phyloP scores from a whole-genome alignment of 164 flowering plant genomes.

The Litsea cubeba region DNA sequence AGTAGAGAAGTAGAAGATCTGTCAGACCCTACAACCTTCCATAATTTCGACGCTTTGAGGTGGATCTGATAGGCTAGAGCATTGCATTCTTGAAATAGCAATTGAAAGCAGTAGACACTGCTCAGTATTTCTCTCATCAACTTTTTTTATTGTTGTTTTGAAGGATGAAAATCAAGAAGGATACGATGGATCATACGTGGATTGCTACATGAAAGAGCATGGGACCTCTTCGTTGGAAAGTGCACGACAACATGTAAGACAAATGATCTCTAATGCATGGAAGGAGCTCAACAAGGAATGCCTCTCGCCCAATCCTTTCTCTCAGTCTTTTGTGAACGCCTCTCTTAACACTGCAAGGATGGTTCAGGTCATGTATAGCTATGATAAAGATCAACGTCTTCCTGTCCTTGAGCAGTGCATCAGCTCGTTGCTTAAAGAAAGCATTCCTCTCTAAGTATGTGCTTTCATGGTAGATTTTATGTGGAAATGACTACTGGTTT shows the following conservation, averaged over 20 bases:
- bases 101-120: too few relatives aligned
- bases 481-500: too few relatives aligned
- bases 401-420: conserved; percentile 30
- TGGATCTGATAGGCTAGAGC: too few relatives aligned
- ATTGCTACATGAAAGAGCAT: conserved; percentile 37
- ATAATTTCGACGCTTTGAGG: too few relatives aligned
- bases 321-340: conserved; percentile 28
- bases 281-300: conserved; percentile 43
- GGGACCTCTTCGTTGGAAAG: conserved; percentile 10
- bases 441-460: conserved; percentile 1
- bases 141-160: background rate
- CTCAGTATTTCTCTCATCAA: too few relatives aligned
- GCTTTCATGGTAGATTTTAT: too few relatives aligned
- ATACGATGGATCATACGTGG: conserved; percentile 50
- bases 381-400: conserved; percentile 37
- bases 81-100: too few relatives aligned
- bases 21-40: too few relatives aligned
- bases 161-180: conserved; percentile 67
- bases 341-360: conserved; percentile 44
- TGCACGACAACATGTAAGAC: conserved; percentile 24
- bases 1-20: too few relatives aligned
- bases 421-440: conserved; percentile 7
- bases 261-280: conserved; percentile 44
- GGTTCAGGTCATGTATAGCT: conserved; percentile 45
- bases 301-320: conserved; percentile 28